These are phyloP conservation scores for Trypethelium eluteriae DNA, from an alignment of 495 filamentous ascomycete species.

Conservation along the genomic window DNA sequence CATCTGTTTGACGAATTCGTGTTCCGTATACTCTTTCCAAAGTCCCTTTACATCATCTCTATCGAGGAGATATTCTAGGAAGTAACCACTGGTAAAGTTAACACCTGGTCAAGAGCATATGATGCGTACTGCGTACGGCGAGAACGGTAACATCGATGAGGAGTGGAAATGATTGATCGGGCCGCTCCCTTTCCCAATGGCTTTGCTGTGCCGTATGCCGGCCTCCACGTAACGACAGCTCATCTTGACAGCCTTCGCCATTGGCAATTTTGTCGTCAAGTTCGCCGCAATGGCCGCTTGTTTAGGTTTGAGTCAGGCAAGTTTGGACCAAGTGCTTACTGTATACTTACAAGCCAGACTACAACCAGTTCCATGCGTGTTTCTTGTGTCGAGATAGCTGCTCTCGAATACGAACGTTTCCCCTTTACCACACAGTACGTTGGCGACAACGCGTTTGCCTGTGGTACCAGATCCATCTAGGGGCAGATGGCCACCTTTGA, in stretches of 20 bases:
- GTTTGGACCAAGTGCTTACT: neutral
- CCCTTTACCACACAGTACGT: slow-evolving; percentile 61
- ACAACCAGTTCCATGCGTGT: slow-evolving; percentile 94
- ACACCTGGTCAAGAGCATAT: neutral
- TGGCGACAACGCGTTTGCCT: slow-evolving; percentile 59
- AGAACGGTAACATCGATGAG: slow-evolving; percentile 66
- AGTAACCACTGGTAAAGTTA: slow-evolving; percentile 52
- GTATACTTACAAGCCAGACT: slow-evolving; percentile 68
- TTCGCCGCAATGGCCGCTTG: slow-evolving; percentile 81
- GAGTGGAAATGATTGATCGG: slow-evolving; percentile 96
- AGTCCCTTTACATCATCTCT: slow-evolving; percentile 59
- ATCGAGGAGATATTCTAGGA: slow-evolving; percentile 76
- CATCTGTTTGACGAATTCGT: slow-evolving; percentile 71
- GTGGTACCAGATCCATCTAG: slow-evolving; percentile 53
- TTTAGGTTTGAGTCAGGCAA: neutral
- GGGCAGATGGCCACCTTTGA: slow-evolving; percentile 92
- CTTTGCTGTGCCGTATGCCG: slow-evolving; percentile 67
- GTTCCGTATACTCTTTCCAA: slow-evolving; percentile 69
- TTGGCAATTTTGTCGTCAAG: slow-evolving; percentile 53
- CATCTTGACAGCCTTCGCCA: slow-evolving; percentile 56
- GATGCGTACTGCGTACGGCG: slow-evolving; percentile 53
- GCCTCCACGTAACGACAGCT: slow-evolving; percentile 76
- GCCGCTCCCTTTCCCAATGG: slow-evolving; percentile 72
- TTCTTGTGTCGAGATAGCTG: slow-evolving; percentile 58
- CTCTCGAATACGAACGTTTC: slow-evolving; percentile 54